Percentiles rank a stretch among this genome's conserved stretches.
These are phyloP conservation scores for Alternaria ethzedia DNA, from an alignment of 2,329 filamentous ascomycete species.

Conservation along the genomic window DNA sequence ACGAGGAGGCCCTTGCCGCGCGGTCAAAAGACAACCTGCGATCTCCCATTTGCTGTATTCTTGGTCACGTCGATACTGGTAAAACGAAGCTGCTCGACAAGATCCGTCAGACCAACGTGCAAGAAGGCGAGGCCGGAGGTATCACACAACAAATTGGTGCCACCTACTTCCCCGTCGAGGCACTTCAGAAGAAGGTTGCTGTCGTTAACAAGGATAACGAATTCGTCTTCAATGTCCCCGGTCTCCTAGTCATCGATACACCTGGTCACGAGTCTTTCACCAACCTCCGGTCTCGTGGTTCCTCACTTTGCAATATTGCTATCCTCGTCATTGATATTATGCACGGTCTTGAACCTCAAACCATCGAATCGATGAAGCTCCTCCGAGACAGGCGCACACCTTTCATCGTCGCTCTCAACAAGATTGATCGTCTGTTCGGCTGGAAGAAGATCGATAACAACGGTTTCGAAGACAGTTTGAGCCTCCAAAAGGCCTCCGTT, in stretches of 20 bases:
- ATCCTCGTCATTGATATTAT: slow-evolving; percentile 99
- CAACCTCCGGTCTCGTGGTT: slow-evolving; percentile 94
- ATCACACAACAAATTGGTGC: slow-evolving; percentile 99
- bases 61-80: slow-evolving; percentile 99
- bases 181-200: slow-evolving; percentile 87
- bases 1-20: slow-evolving; percentile 89
- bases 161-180: slow-evolving; percentile 97
- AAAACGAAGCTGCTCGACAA: slow-evolving; percentile 99
- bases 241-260: slow-evolving; percentile 95
- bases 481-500: slow-evolving; percentile 88
- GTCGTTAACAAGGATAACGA: slow-evolving; percentile 89
- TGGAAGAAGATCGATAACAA: slow-evolving; percentile 99
- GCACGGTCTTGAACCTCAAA: slow-evolving; percentile 98
- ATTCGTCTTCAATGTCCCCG: slow-evolving; percentile 97
- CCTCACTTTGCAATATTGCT: slow-evolving; percentile 98
- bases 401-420: slow-evolving; percentile 98
- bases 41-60: slow-evolving; percentile 98
- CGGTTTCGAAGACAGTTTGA: slow-evolving; percentile 91
- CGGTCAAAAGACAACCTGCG: slow-evolving; percentile 93
- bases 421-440: slow-evolving; percentile 98
- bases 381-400: slow-evolving; percentile 93
- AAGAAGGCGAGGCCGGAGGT: slow-evolving; percentile 98
- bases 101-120: slow-evolving; percentile 96
- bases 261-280: slow-evolving; percentile 99
- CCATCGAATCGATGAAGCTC: slow-evolving; percentile 94